phyloP scores from a whole-genome alignment of 495 filamentous ascomycete species.

The Annulohypoxylon moriforme region DNA sequence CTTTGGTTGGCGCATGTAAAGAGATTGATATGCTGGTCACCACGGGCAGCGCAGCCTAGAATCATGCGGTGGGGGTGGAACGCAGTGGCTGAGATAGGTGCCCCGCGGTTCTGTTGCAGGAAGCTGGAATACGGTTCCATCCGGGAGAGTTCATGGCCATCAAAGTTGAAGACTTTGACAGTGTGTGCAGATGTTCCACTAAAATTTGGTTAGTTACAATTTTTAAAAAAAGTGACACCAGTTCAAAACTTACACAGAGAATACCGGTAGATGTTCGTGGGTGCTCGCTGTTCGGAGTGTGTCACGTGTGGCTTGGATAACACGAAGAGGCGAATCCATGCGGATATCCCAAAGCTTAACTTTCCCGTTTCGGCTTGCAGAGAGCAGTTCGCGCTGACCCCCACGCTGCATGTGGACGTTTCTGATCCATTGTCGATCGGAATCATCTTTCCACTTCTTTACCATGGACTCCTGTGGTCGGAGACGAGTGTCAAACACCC shows the following conservation, averaged over 20 bases:
- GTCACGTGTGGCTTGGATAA: slow-evolving; percentile 79
- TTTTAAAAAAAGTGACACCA: slow-evolving; percentile 22
- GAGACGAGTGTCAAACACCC: slow-evolving; percentile 91
- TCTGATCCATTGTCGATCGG: slow-evolving; percentile 89
- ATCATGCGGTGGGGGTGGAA: slow-evolving; percentile 98
- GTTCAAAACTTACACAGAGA: slow-evolving; percentile 80
- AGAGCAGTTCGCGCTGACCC: slow-evolving; percentile 88
- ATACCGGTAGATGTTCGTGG: slow-evolving; percentile 96
- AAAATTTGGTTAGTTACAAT: slow-evolving; percentile 48
- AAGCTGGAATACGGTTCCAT: slow-evolving; percentile 91
- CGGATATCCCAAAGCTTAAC: slow-evolving; percentile 97
- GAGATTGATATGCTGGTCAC: slow-evolving; percentile 78
- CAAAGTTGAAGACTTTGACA: slow-evolving; percentile 92
- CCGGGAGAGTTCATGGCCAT: slow-evolving; percentile 77
- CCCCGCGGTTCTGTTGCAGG: slow-evolving; percentile 77
- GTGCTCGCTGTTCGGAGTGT: slow-evolving; percentile 87
- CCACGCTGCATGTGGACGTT: slow-evolving; percentile 98
- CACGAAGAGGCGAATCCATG: slow-evolving; percentile 77
- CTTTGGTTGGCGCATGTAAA: slow-evolving; percentile 67
- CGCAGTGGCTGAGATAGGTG: slow-evolving; percentile 85
- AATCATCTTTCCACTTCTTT: slow-evolving; percentile 88
- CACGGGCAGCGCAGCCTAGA: slow-evolving; percentile 81
- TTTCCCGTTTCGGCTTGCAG: slow-evolving; percentile 88
- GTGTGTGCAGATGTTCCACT: slow-evolving; percentile 89
- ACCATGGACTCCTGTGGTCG: slow-evolving; percentile 88